These are phyloP conservation scores for Penicillium herquei DNA, from an alignment of 495 filamentous ascomycete genomes.

Conservation along the genomic window DNA sequence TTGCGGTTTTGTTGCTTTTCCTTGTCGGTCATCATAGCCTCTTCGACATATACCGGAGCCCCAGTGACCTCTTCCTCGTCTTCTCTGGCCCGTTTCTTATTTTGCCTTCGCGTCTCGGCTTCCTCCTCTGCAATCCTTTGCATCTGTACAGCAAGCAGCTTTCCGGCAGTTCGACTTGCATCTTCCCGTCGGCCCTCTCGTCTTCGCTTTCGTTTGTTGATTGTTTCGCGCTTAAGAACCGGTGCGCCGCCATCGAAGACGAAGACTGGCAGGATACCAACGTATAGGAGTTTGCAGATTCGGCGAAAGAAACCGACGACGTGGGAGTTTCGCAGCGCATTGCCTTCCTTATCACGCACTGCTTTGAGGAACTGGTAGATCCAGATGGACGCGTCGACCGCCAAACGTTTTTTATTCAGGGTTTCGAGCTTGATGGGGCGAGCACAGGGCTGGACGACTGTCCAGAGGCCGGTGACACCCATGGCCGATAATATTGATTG, in stretches of 20 bases:
- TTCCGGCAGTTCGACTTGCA: slow-evolving; percentile 85
- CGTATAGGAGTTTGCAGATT: slow-evolving; percentile 94
- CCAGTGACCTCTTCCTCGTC: slow-evolving; percentile 70
- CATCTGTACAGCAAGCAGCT: slow-evolving; percentile 89
- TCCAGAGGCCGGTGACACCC: slow-evolving; percentile 98
- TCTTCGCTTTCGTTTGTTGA: slow-evolving; percentile 70
- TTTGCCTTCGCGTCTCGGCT: slow-evolving; percentile 58
- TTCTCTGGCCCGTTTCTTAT: slow-evolving; percentile 40
- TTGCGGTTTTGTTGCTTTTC: slow-evolving; percentile 72
- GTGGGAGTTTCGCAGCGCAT: slow-evolving; percentile 91
- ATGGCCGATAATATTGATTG: slow-evolving; percentile 45
- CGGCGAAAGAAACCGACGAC: slow-evolving; percentile 96
- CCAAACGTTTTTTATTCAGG: slow-evolving; percentile 89
- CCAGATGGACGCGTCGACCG: slow-evolving; percentile 98
- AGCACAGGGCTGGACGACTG: slow-evolving; percentile 86
- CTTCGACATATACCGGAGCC: slow-evolving; percentile 82
- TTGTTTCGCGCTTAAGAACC: slow-evolving; percentile 85
- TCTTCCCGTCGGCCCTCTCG: slow-evolving; percentile 90
- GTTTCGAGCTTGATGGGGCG: slow-evolving; percentile 85
- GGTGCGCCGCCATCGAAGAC: slow-evolving; percentile 98
- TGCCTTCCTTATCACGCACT: slow-evolving; percentile 96
- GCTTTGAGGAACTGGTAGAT: slow-evolving; percentile 99
- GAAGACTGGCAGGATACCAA: slow-evolving; percentile 95
- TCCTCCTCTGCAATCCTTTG: slow-evolving; percentile 85
- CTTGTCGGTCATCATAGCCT: slow-evolving; percentile 73